phyloP scores from a whole-genome alignment of 495 filamentous ascomycete genomes.

The Daldinia loculata region DNA sequence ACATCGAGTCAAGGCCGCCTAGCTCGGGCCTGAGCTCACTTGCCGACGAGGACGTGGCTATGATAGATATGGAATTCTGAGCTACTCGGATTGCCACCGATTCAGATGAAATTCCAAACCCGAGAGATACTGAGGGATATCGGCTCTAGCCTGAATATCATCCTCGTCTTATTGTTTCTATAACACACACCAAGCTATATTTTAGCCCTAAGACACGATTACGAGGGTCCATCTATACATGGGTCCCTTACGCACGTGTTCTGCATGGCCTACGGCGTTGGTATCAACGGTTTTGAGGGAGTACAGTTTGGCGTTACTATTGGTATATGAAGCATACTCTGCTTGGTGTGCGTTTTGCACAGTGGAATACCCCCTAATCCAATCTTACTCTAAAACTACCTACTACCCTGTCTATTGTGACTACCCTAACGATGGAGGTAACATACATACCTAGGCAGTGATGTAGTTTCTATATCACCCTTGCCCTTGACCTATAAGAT shows the following conservation, averaged over 20 bases:
- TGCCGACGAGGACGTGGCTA: conserved; percentile 55
- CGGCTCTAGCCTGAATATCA: neutral
- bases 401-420: neutral
- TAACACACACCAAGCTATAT: neutral
- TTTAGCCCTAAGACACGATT: neutral
- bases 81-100: neutral
- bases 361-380: neutral
- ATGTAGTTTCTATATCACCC: no score
- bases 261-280: conserved; percentile 20
- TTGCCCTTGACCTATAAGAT: no score
- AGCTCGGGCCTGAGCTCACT: conserved; percentile 64
- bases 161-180: neutral
- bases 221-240: neutral
- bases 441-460: no score
- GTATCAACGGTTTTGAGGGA: neutral
- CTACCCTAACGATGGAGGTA: neutral
- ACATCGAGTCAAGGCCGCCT: conserved; percentile 52
- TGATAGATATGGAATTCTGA: conserved; percentile 49
- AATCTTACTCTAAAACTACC: neutral
- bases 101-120: neutral
- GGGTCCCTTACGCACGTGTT: neutral
- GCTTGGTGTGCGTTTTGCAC: neutral
- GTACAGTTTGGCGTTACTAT: neutral
- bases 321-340: neutral
- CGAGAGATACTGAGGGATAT: neutral